These are phyloP conservation scores for Nadsonia commutata DNA, from an alignment of 1,139 yeast genomes.

Conservation along the genomic window DNA sequence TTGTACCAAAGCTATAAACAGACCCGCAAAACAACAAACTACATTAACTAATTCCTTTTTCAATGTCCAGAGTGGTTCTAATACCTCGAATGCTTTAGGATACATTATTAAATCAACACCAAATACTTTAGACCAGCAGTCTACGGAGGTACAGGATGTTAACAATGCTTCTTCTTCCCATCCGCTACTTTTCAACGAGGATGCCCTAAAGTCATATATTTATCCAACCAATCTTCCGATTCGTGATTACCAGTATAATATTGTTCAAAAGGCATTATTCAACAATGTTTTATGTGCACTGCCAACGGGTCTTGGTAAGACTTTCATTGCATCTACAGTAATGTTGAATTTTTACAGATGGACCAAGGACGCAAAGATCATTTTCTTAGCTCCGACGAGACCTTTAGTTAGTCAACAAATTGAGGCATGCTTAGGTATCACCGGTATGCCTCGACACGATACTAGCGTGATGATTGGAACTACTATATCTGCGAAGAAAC, in stretches of 20 bases:
- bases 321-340: conserved; percentile 88
- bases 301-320: conserved; percentile 96
- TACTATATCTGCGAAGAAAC: conserved; percentile 14
- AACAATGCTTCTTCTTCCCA: too few relatives aligned
- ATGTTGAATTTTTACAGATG: conserved; percentile 84
- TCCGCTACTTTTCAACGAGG: conserved; percentile 27
- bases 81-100: not conserved
- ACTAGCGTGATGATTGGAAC: conserved; percentile 70
- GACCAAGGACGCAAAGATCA: conserved; percentile 61
- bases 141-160: too few relatives aligned
- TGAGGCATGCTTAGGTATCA: conserved; percentile 77
- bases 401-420: conserved; percentile 98
- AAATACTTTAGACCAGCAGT: not conserved
- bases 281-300: conserved; percentile 74
- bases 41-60: not conserved
- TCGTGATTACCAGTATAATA: conserved; percentile 78
- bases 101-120: not conserved
- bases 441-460: conserved; percentile 64
- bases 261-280: conserved; percentile 57
- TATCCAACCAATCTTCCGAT: conserved; percentile 79
- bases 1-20: too few relatives aligned
- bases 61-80: not conserved
- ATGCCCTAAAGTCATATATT: conserved; percentile 36
- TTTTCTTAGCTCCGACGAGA: conserved; percentile 93
- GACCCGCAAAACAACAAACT: too few relatives aligned